Evolutionary conservation across 257 asterid genomes (phyloP).

Genomic region (Verbascum thapsus): DNA sequence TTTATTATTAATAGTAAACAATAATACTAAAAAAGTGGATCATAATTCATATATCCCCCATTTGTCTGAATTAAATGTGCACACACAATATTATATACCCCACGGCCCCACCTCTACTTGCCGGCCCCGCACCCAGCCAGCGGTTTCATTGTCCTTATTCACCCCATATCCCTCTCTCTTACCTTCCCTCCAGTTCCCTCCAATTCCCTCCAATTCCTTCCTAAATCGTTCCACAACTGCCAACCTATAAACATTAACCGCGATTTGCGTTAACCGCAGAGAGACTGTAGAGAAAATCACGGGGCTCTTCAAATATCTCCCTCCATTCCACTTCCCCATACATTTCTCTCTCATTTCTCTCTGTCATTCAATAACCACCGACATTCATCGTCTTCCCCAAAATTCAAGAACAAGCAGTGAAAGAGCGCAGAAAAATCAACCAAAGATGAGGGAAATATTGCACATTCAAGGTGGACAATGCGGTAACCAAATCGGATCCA

Average conservation of each 20-base stretch:
- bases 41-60: not conserved
- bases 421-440: not conserved
- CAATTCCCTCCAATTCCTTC: conserved; percentile 26
- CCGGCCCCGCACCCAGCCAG: conserved; percentile 33
- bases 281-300: conserved; percentile 22
- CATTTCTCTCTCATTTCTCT: not conserved
- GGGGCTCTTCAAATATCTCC: conserved; percentile 29
- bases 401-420: conserved; percentile 14
- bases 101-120: conserved; percentile 16
- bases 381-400: conserved; percentile 14
- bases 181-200: conserved; percentile 35
- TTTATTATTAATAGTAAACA: too few relatives aligned
- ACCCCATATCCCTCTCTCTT: conserved; percentile 5
- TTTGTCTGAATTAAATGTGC: conserved; percentile 9
- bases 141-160: conserved; percentile 36
- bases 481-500: conserved; percentile 93
- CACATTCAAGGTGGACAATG: conserved; percentile 96
- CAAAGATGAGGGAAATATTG: conserved; percentile 89
- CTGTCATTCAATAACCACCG: conserved; percentile 28
- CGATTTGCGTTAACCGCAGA: conserved; percentile 28
- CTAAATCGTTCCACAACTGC: not conserved
- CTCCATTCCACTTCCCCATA: conserved; percentile 8
- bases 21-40: too few relatives aligned
- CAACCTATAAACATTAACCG: not conserved
- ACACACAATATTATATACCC: conserved; percentile 25